Conservation (phyloP, 2,329 filamentous ascomycete species). For the Trichoderma koningii region DNA sequence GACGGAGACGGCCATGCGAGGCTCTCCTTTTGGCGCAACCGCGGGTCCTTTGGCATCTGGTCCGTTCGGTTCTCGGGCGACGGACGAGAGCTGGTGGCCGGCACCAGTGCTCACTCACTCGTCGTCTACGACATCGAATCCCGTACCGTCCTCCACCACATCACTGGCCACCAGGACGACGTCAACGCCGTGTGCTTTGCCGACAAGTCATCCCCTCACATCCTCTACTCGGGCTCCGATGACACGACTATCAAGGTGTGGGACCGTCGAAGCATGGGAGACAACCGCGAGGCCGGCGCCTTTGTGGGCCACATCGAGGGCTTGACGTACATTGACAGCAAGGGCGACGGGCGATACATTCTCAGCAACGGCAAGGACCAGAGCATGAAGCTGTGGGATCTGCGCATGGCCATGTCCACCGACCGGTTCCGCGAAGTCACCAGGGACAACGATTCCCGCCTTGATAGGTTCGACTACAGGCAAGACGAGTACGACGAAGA, state of each 20-base stretch:
- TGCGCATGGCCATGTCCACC: conserved; percentile 83
- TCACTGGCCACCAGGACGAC: conserved; percentile 79
- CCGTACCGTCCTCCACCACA: conserved; percentile 69
- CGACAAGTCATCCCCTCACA: conserved; percentile 83
- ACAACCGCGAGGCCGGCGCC: conserved; percentile 69
- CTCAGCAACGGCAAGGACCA: conserved; percentile 95
- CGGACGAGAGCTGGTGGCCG: conserved; percentile 85
- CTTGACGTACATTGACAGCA: conserved; percentile 69
- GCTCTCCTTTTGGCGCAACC: conserved; percentile 35
- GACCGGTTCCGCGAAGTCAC: conserved; percentile 61
- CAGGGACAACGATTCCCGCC: conserved; percentile 54
- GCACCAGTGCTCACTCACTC: conserved; percentile 76
- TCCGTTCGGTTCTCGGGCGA: conserved; percentile 91
- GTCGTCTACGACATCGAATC: conserved; percentile 92
- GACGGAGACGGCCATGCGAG: conserved; percentile 30
- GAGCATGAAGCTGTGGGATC: conserved; percentile 95
- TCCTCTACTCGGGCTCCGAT: conserved; percentile 93
- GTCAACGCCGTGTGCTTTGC: conserved; percentile 98
- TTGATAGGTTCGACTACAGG: conserved; percentile 73
- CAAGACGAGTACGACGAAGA: conserved; percentile 65
- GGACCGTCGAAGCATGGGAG: conserved; percentile 90
- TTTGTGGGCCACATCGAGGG: conserved; percentile 69
- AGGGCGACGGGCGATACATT: conserved; percentile 76
- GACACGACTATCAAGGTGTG: conserved; percentile 94
- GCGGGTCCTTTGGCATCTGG: conserved; percentile 68